Conservation (phyloP, 768 basidiomycete species). For the Calocybe indica region DNA sequence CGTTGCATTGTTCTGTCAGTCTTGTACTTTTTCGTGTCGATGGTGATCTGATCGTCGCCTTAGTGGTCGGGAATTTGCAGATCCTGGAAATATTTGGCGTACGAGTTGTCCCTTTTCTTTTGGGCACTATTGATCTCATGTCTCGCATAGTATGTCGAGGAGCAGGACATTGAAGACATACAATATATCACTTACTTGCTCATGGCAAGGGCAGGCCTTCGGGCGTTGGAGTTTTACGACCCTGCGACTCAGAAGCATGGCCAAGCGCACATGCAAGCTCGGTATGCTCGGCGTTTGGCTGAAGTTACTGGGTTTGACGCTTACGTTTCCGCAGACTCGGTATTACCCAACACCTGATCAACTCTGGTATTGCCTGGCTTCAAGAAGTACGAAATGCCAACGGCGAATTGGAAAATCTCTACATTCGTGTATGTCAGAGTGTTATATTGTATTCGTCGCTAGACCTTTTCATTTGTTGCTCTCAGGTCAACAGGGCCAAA, state of each 20-base stretch:
- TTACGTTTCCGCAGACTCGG: constrained; percentile 48
- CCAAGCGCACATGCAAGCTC: constrained; percentile 88
- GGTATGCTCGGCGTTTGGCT: constrained; percentile 34
- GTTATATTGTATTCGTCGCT: not conserved
- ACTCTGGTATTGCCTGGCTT: constrained; percentile 61
- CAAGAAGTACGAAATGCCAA: constrained; percentile 57
- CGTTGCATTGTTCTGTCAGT: constrained; percentile 74
- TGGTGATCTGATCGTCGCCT: not conserved
- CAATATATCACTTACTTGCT: constrained; percentile 77
- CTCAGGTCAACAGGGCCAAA: constrained; percentile 64
- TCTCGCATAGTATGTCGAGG: constrained; percentile 49
- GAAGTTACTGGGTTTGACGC: not conserved
- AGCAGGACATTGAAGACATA: constrained; percentile 68
- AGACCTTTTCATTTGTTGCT: constrained; percentile 2
- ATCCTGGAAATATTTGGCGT: constrained; percentile 82
- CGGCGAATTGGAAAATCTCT: constrained; percentile 61
- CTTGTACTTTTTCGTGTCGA: constrained; percentile 1
- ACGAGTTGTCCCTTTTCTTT: constrained; percentile 15
- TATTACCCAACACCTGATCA: constrained; percentile 75
- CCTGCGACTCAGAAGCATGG: constrained; percentile 78
- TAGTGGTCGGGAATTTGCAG: constrained; percentile 68
- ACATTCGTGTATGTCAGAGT: constrained; percentile 49
- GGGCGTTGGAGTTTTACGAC: constrained; percentile 80
- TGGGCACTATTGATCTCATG: not conserved
- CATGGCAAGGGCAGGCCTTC: constrained; percentile 82